Conservation (phyloP, 2,329 filamentous ascomycete species). For the Pyricularia sp. region DNA sequence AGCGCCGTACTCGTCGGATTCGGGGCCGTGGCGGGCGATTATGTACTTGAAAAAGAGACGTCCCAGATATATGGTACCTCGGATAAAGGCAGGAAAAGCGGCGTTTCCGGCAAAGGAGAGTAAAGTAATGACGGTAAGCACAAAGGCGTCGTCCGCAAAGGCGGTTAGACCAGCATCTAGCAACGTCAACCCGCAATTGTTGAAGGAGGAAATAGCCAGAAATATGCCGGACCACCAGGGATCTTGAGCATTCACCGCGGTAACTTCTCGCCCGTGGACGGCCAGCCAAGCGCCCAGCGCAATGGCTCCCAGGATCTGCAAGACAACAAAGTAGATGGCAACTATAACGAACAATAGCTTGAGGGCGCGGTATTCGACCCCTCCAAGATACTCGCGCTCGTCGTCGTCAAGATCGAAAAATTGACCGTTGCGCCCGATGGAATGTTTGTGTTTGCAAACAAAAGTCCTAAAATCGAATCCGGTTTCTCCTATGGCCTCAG, state of each 20-base stretch:
- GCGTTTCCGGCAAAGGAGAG: conserved; percentile 54
- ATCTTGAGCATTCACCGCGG: conserved; percentile 42
- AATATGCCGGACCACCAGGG: conserved; percentile 59
- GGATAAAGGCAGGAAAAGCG: conserved; percentile 49
- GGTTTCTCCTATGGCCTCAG: not conserved
- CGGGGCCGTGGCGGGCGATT: conserved; percentile 16
- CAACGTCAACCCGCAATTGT: conserved; percentile 56
- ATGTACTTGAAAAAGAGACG: conserved; percentile 26
- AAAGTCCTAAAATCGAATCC: conserved; percentile 18
- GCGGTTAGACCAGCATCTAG: conserved; percentile 53
- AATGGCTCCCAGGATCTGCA: conserved; percentile 44
- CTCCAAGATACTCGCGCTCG: conserved; percentile 45
- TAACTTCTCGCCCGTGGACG: conserved; percentile 32
- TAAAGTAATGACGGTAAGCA: conserved; percentile 38
- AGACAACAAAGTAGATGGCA: conserved; percentile 44
- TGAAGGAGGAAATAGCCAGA: conserved; percentile 55
- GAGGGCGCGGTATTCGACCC: conserved; percentile 52
- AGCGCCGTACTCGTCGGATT: conserved; percentile 20
- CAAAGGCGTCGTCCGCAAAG: conserved; percentile 39
- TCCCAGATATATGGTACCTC: conserved; percentile 44
- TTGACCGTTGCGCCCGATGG: conserved; percentile 36
- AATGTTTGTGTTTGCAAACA: conserved; percentile 22
- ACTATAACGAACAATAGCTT: conserved; percentile 45
- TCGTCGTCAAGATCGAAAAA: conserved; percentile 38
- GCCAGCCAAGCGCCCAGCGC: conserved; percentile 50